These are phyloP conservation scores for Colletotrichum nymphaeae DNA, from an alignment of 2,329 filamentous ascomycete species.

Conservation along the genomic window DNA sequence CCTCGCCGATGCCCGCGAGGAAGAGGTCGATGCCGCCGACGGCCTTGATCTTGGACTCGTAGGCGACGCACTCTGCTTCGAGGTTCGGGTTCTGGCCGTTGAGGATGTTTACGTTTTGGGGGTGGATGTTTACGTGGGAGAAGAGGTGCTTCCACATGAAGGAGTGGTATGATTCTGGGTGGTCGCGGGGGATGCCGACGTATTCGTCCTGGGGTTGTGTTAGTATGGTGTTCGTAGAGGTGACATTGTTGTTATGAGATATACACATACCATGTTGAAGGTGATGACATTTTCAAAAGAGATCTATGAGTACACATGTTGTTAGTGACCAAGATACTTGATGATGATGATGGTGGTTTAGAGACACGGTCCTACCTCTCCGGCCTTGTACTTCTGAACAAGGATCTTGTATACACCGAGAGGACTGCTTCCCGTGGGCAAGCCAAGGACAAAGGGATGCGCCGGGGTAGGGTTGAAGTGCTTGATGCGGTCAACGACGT, in stretches of 20 bases:
- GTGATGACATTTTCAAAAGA: conserved; percentile 91
- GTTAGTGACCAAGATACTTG: background rate
- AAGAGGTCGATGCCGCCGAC: conserved; percentile 87
- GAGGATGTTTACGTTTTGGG: conserved; percentile 85
- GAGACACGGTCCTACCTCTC: conserved; percentile 55
- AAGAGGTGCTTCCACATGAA: conserved; percentile 97
- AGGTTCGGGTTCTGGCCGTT: conserved; percentile 83
- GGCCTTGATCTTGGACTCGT: conserved; percentile 81
- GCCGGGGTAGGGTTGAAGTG: conserved; percentile 77
- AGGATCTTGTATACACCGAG: conserved; percentile 82
- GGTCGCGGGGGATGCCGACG: conserved; percentile 83
- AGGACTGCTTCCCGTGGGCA: conserved; percentile 86
- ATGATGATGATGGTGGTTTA: background rate
- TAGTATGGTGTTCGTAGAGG: conserved; percentile 25
- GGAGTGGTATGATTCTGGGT: conserved; percentile 88
- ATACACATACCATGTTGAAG: conserved; percentile 81
- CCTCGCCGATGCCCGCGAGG: conserved; percentile 85
- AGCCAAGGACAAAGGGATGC: conserved; percentile 83
- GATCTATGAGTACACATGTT: conserved; percentile 60
- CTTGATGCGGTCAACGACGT: conserved; percentile 86
- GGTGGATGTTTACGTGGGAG: conserved; percentile 83
- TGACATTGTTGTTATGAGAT: background rate
- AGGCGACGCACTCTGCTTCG: conserved; percentile 80
- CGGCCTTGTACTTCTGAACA: conserved; percentile 77
- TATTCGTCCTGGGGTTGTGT: conserved; percentile 77